Evolutionary conservation across 306 rosid species (phyloP), one percentile per base, ranked within the genome.

Genomic region (Urtica urens): DNA sequence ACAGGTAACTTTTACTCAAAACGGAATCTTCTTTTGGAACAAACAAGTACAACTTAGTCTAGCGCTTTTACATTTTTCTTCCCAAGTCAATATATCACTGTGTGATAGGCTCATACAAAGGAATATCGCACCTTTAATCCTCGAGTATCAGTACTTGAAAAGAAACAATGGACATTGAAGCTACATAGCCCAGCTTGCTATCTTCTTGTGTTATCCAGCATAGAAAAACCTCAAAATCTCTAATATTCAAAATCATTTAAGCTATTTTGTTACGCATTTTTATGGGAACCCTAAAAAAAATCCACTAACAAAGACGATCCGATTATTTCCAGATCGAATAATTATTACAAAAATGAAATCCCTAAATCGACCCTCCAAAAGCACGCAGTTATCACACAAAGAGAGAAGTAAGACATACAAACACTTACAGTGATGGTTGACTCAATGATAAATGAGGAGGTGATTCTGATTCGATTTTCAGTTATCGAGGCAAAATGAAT

Each of bases 381-480:
- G n/a, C 43, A 19, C 57, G 23, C 23, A 9, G 16, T 27, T 30
- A 27, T 12, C 10, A 8, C 23, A 24, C 19, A 15, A 29, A 41
- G 20, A 41, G 5, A 0, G 46, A 10, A n/a, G n/a, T n/a, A n/a
- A n/a, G n/a, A n/a, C n/a, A n/a, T n/a, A 29, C 20, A 51, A 3
- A 7, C 18, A 35, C 11, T 7, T 1, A 33, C 12, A 13, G 15
- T 0, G 10, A 27, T 28, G 18, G 56, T 59, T 27, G 78, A 78
- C 62, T 65, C 23, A 37, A 31, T 29, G 45, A 4, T 31, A 52
- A 40, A 37, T 24, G 47, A 58, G 48, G 23, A n/a, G 67, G 49
- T 51, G 33, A 15, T 49, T 28, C 37, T 38, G 39, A 57, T n/a
- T 39, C 46, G 28, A 25, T 21, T 4, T 48, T 31, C 21, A 8